Conservation (phyloP, 1,284 basidiomycete species). For the Moesziomyces sp. region DNA sequence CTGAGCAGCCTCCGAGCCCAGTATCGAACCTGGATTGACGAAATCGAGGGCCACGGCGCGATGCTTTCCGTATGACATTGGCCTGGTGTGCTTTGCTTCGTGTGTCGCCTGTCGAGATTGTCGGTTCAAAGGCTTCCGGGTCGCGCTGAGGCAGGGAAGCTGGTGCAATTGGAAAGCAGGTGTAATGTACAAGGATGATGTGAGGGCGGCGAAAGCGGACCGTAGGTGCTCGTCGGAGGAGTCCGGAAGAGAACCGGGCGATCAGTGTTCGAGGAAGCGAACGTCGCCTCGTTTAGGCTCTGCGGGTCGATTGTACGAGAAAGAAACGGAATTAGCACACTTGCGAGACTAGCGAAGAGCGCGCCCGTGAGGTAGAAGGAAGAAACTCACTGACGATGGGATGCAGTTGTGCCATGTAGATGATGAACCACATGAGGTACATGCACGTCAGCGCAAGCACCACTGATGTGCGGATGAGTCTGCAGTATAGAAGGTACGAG, state of each 20-base stretch:
- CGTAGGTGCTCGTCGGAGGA: neutral
- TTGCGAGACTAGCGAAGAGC: too few relatives aligned
- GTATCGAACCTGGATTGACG: neutral
- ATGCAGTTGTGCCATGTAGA: conserved; percentile 67
- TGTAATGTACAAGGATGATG: conserved; percentile 1
- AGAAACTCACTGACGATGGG: conserved; percentile 64
- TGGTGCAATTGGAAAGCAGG: neutral
- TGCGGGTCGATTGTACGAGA: conserved; percentile 3
- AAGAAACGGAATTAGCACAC: neutral
- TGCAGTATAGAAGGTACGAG: conserved; percentile 15
- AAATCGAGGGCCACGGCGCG: neutral
- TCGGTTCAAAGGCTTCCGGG: neutral
- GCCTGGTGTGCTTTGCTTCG: neutral
- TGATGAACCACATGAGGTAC: conserved; percentile 67
- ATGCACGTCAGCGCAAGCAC: conserved; percentile 63
- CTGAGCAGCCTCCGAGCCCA: neutral
- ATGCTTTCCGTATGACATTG: neutral
- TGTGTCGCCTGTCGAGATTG: neutral
- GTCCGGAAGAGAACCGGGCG: neutral
- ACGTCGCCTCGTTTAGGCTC: conserved; percentile 61
- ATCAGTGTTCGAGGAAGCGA: conserved; percentile 52
- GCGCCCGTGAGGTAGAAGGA: neutral
- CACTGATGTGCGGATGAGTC: conserved; percentile 62
- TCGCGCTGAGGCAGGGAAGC: neutral
- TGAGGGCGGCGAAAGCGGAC: neutral